phyloP scores from a whole-genome alignment of 441 rosid genomes.

The Eruca vesicaria region DNA sequence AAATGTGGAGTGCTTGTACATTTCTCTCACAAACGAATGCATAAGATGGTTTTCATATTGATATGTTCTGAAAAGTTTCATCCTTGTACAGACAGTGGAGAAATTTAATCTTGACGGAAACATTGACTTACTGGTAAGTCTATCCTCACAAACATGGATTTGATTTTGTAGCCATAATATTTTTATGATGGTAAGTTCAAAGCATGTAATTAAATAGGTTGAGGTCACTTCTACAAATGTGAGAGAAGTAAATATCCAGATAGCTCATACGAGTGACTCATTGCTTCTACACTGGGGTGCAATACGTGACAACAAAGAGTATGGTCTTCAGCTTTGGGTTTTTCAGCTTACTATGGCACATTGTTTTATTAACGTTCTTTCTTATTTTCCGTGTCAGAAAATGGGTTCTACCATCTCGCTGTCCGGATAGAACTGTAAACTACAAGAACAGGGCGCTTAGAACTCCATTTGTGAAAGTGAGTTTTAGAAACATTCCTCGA shows the following conservation, averaged over 20 bases:
- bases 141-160: conserved; percentile 7
- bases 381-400: conserved; percentile 46
- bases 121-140: conserved; percentile 75
- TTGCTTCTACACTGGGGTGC: conserved; percentile 95
- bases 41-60: conserved; percentile 13
- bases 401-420: conserved; percentile 83
- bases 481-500: conserved; percentile 27
- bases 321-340: conserved; percentile 33
- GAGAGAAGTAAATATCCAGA: conserved; percentile 57
- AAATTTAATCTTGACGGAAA: conserved; percentile 81
- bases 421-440: conserved; percentile 77
- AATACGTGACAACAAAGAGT: conserved; percentile 69
- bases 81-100: conserved; percentile 55
- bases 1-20: neutral
- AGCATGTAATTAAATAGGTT: conserved; percentile 55
- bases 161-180: neutral
- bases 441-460: conserved; percentile 93
- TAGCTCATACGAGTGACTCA: conserved; percentile 57
- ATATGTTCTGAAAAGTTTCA: conserved; percentile 29
- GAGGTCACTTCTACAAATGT: conserved; percentile 47
- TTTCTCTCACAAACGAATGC: neutral
- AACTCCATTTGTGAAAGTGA: conserved; percentile 82
- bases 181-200: conserved; percentile 23
- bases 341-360: neutral
- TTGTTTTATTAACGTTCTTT: neutral